Base-by-base conservation (phyloP, 2,329 filamentous ascomycete species). In the Erysiphe pulchra region DNA sequence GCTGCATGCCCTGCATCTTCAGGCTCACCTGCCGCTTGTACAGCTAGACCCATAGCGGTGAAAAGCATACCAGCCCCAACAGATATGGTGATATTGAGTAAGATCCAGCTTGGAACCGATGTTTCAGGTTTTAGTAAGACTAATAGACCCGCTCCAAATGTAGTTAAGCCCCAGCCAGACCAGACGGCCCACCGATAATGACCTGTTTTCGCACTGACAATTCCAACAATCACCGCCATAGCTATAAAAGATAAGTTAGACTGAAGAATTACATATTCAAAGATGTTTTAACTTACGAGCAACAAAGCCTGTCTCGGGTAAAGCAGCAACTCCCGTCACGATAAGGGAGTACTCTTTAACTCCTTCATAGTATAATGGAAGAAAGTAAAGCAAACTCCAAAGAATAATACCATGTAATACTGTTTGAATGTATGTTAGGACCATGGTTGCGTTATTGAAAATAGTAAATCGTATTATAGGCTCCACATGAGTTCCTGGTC, bases 51-150 rank as follows among this genome's bases (percentile, higher is more conserved):
- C 60, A 78, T 70, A n/a, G 68, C 63, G 0, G 77, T 70, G 58
- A 79, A 77, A 6, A 81, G 61, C 46, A 79, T 66, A 1, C 77
- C 78, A 2, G 71, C 66, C 13, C 76, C 76, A 4, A 77, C 45
- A 0, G 75, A 75, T 12, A 70, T 60, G 16, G 73, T 62, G 6
- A 79, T 55, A 52, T 71, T 75, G 40, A 80, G 60, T 53, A 75
- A 70, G 46, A 80, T 61, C 69, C 75, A 77, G 17, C 61, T 59
- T 0, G 62, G 59, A 2, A 70, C 65, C 1, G 63, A 63, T 1
- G 73, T 76, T 10, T 66, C 45, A 9, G 61, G 56, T 39, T 64
- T 58, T 30, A 76, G 62, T 18, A 70, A 59, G 36, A 65, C 60
- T 46, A 77, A 60, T 4, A 68, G 55, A 2, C 77, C 77, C 6